phyloP scores from a whole-genome alignment of 139 green algal genomes.

The Pseudopediastrum boryanum region DNA sequence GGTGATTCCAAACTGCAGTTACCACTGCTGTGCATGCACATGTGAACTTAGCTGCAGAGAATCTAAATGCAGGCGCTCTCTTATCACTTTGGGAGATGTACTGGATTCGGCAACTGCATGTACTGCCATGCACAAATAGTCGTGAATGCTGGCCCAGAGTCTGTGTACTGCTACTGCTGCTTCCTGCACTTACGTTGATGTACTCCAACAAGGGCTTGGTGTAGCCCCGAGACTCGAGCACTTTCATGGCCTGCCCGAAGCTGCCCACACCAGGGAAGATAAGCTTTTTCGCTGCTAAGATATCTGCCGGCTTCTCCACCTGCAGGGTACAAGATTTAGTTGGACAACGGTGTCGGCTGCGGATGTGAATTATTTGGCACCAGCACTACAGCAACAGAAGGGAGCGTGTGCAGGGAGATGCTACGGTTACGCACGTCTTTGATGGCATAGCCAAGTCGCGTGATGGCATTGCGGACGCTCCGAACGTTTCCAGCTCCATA shows the following conservation, averaged over 20 bases:
- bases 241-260: constrained; percentile 89
- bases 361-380: neutral
- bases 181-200: constrained; percentile 64
- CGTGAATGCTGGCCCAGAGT: too few relatives aligned
- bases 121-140: too few relatives aligned
- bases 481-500: constrained; percentile 99
- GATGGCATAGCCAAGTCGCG: constrained; percentile 87
- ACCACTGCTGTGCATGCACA: neutral
- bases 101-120: too few relatives aligned
- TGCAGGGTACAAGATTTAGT: constrained; percentile 30
- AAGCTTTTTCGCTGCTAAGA: constrained; percentile 75
- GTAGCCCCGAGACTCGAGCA: constrained; percentile 72
- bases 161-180: neutral
- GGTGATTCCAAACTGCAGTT: neutral
- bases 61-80: too few relatives aligned
- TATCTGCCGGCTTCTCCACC: constrained; percentile 76
- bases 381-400: neutral
- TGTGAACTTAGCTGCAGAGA: too few relatives aligned
- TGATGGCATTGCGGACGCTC: constrained; percentile 95
- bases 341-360: neutral
- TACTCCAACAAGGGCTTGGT: constrained; percentile 85
- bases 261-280: constrained; percentile 97
- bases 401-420: neutral
- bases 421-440: constrained; percentile 78
- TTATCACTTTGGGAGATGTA: too few relatives aligned